Percentiles rank a stretch among this genome's conserved stretches.
These are phyloP conservation scores for Pyrenochaeta sp. DNA, from an alignment of 2,329 filamentous ascomycete species.

Conservation along the genomic window DNA sequence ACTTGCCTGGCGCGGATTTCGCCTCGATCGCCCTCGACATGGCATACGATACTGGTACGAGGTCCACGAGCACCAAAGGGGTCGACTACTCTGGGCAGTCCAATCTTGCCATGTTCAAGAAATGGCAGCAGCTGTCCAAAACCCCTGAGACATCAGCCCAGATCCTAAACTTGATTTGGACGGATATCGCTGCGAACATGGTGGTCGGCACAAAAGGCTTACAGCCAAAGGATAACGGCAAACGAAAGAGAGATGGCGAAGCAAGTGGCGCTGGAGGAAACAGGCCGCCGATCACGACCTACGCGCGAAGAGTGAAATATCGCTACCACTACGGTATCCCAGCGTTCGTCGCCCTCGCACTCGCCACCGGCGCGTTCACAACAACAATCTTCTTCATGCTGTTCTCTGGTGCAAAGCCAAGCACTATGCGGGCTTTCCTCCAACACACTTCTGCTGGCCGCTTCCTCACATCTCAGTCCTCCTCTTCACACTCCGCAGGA, in stretches of 20 bases:
- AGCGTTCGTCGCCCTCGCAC: constrained; percentile 26
- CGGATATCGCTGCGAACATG: constrained; percentile 55
- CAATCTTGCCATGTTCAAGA: constrained; percentile 53
- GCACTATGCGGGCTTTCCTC: constrained; percentile 13
- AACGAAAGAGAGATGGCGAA: background rate
- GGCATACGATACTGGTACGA: constrained; percentile 14
- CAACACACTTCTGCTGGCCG: constrained; percentile 18
- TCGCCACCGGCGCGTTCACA: constrained; percentile 1
- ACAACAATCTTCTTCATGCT: constrained; percentile 4
- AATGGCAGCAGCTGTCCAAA: constrained; percentile 52
- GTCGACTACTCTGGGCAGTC: constrained; percentile 47
- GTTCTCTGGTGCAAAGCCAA: constrained; percentile 3
- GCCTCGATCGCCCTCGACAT: constrained; percentile 30
- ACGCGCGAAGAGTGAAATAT: constrained; percentile 42
- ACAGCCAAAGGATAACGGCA: background rate
- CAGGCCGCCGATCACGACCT: constrained; percentile 35
- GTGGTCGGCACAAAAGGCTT: constrained; percentile 51
- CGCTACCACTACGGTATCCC: constrained; percentile 46
- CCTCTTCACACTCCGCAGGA: background rate
- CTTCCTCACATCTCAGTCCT: background rate
- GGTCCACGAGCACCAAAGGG: background rate
- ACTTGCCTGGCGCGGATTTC: constrained; percentile 49
- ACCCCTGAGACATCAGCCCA: constrained; percentile 33
- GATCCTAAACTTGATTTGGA: constrained; percentile 58
- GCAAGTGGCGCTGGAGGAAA: constrained; percentile 4